Percentiles rank a stretch among this genome's conserved stretches.
Conservation (phyloP, 768 basidiomycete genomes). For the Agrocybe chaxingu region DNA sequence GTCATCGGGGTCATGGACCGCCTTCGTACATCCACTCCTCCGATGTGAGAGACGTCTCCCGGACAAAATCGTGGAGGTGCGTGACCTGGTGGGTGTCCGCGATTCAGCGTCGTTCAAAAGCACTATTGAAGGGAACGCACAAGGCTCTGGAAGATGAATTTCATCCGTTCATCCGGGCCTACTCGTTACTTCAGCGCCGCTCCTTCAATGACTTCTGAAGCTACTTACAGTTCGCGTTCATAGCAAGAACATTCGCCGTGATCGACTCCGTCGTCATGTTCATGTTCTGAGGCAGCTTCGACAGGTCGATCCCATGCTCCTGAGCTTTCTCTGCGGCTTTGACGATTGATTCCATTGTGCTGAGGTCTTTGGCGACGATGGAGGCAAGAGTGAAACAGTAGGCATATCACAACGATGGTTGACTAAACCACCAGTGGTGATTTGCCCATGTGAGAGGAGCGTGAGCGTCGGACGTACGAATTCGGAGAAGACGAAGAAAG, state of each 20-base stretch:
- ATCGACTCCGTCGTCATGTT: conserved; percentile 41
- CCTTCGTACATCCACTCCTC: conserved; percentile 76
- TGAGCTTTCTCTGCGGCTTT: conserved; percentile 28
- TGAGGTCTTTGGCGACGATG: not conserved
- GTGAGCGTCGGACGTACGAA: not conserved
- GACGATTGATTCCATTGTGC: conserved; percentile 20
- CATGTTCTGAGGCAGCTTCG: conserved; percentile 35
- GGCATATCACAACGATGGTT: conserved; percentile 1
- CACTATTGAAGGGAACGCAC: conserved; percentile 19
- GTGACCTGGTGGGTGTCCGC: conserved; percentile 35
- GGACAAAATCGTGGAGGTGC: conserved; percentile 73
- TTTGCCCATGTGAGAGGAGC: too few species aligned
- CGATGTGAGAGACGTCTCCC: conserved; percentile 72
- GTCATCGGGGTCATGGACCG: too few species aligned
- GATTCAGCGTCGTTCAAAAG: not conserved
- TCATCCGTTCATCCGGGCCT: conserved; percentile 33
- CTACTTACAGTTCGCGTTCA: conserved; percentile 36
- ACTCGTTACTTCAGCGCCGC: not conserved
- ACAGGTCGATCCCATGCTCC: conserved; percentile 35
- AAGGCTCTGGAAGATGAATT: conserved; percentile 40
- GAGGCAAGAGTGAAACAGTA: not conserved
- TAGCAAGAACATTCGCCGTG: conserved; percentile 35
- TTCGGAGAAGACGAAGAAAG: not conserved
- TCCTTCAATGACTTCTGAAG: not conserved
- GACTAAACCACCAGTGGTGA: not conserved